phyloP scores from a whole-genome alignment of 495 filamentous ascomycete genomes.

The Neurospora sp. region DNA sequence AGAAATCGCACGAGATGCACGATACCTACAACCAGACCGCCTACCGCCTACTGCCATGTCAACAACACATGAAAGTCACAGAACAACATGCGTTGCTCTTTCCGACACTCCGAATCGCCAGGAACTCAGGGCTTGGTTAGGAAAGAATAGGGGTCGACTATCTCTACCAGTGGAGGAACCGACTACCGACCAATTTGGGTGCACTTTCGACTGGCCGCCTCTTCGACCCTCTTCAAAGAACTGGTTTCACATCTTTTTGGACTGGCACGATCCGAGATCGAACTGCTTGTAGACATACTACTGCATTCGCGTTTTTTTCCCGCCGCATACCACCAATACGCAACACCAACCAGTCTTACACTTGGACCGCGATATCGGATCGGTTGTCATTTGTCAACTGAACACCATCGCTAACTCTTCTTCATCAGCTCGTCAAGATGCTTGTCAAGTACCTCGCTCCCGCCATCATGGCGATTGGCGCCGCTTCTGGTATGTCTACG shows the following conservation, averaged over 20 bases:
- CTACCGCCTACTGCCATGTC: neutral
- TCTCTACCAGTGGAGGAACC: neutral
- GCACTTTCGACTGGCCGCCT: neutral
- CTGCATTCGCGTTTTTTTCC: constrained; percentile 10
- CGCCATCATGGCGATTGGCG: constrained; percentile 59
- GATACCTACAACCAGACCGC: neutral
- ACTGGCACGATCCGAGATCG: constrained; percentile 7
- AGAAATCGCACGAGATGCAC: neutral
- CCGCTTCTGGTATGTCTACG: constrained; percentile 52
- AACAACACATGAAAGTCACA: neutral
- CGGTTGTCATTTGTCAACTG: constrained; percentile 3
- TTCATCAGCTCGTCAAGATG: constrained; percentile 48
- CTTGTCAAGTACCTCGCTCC: constrained; percentile 63
- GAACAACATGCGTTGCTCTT: neutral
- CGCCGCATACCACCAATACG: constrained; percentile 1
- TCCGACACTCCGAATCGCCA: neutral
- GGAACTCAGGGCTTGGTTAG: neutral
- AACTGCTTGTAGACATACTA: constrained; percentile 13
- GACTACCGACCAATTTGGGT: neutral
- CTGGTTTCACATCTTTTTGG: constrained; percentile 11
- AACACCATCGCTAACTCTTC: constrained; percentile 15
- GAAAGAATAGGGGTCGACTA: neutral
- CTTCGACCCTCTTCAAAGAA: neutral
- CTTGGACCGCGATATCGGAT: neutral
- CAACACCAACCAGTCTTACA: neutral